Conservation (phyloP, 352 stramenopile genomes). For the Globisporangium apiculatum region DNA sequence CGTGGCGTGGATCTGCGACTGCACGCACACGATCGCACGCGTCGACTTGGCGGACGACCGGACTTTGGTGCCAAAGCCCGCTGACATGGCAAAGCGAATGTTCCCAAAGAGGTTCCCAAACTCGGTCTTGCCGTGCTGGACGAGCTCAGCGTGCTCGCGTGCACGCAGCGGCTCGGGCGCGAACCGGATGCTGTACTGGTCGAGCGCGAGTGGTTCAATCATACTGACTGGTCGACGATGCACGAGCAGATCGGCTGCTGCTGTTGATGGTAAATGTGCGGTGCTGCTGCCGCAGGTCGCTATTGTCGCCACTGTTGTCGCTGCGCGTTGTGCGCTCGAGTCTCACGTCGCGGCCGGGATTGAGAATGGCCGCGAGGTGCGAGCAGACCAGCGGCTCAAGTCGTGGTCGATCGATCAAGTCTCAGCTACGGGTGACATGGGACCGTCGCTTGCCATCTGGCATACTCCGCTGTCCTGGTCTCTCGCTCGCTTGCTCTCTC, state of each 20-base stretch:
- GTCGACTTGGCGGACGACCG: slow-evolving; percentile 40
- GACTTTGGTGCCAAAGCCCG: slow-evolving; percentile 44
- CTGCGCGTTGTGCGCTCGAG: too few relatives aligned
- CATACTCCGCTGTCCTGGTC: too few relatives aligned
- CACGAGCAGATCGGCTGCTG: background rate
- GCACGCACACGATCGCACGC: slow-evolving; percentile 39
- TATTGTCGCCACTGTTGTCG: too few relatives aligned
- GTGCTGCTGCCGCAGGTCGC: background rate
- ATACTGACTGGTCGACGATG: background rate
- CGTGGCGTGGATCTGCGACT: slow-evolving; percentile 38
- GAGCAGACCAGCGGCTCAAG: too few relatives aligned
- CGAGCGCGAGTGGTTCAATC: background rate
- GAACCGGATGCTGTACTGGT: slow-evolving; percentile 28
- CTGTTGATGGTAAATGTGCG: background rate
- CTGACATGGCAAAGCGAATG: slow-evolving; percentile 28
- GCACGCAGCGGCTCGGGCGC: slow-evolving; percentile 25
- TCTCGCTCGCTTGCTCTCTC: too few relatives aligned
- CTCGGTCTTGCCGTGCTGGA: slow-evolving; percentile 26
- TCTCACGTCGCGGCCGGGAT: background rate
- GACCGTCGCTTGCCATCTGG: too few relatives aligned
- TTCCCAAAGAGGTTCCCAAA: slow-evolving; percentile 29
- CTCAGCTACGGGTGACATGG: too few relatives aligned
- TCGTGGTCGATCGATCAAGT: too few relatives aligned
- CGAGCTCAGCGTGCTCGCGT: slow-evolving; percentile 26
- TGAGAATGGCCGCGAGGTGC: background rate